Evolutionary conservation across 352 stramenopile genomes (phyloP).

Genomic region (Pythium aquatile): DNA sequence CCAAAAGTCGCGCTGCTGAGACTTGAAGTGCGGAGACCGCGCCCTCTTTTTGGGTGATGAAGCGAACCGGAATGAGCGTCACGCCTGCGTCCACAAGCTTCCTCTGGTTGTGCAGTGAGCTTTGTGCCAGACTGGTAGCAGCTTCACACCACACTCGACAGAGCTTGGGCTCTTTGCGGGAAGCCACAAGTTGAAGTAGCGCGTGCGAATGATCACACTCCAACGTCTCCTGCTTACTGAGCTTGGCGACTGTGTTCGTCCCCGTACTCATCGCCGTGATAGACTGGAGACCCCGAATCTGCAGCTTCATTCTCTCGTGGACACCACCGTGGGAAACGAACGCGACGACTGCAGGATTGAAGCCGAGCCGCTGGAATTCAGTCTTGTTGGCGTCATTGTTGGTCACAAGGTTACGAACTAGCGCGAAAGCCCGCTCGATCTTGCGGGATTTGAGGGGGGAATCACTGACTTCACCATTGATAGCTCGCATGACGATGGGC

Average conservation of each 20-base stretch:
- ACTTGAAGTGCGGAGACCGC: slow-evolving; percentile 31
- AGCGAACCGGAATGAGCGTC: slow-evolving; percentile 36
- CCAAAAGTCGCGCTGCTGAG: slow-evolving; percentile 37
- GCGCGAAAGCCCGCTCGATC: slow-evolving; percentile 33
- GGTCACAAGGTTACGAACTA: slow-evolving; percentile 52
- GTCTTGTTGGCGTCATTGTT: slow-evolving; percentile 45
- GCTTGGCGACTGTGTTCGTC: slow-evolving; percentile 26
- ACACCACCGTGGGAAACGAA: slow-evolving; percentile 4
- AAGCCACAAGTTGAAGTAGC: slow-evolving; percentile 34
- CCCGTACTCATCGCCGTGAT: slow-evolving; percentile 50
- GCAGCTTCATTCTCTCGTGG: slow-evolving; percentile 27
- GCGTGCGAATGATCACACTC: slow-evolving; percentile 46
- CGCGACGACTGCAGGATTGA: slow-evolving; percentile 34
- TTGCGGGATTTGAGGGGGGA: neutral
- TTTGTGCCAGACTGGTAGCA: slow-evolving; percentile 38
- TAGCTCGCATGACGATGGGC: slow-evolving; percentile 45
- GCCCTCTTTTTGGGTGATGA: slow-evolving; percentile 22
- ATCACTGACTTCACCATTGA: slow-evolving; percentile 23
- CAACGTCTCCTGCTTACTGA: slow-evolving; percentile 57
- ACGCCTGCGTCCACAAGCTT: slow-evolving; percentile 26
- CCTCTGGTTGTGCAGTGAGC: slow-evolving; percentile 53
- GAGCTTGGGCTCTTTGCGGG: slow-evolving; percentile 29
- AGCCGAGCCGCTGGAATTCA: slow-evolving; percentile 53
- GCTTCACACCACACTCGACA: slow-evolving; percentile 48
- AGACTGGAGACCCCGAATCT: slow-evolving; percentile 49